Percentiles rank a stretch among this genome's conserved stretches.
phyloP scores from a whole-genome alignment of 208 protist genomes.

The Leishmania guyanensis region DNA sequence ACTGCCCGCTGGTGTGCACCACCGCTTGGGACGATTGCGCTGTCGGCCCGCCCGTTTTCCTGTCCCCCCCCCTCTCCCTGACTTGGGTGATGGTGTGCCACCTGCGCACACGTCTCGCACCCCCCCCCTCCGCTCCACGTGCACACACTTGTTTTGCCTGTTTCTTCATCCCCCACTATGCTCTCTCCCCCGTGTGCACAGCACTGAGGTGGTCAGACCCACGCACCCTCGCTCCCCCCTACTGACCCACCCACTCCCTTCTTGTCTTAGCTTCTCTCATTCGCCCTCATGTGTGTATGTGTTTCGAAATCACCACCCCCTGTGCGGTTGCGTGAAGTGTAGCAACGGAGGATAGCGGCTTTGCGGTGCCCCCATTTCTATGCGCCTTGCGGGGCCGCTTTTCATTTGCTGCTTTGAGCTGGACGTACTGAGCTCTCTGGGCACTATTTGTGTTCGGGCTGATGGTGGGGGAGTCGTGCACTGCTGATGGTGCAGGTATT shows the following conservation, averaged over 20 bases:
- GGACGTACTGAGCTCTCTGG: too few species aligned
- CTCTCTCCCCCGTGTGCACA: background rate
- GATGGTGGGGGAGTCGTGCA: too few species aligned
- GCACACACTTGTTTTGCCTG: background rate
- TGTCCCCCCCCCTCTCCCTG: background rate
- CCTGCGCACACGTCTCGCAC: background rate
- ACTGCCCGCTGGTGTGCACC: too few species aligned
- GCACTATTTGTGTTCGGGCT: too few species aligned
- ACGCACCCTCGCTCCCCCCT: background rate
- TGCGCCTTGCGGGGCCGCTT: background rate
- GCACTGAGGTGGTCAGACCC: background rate
- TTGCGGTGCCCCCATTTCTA: too few species aligned
- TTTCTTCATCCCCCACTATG: background rate
- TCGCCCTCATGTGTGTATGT: background rate
- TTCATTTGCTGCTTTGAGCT: too few species aligned
- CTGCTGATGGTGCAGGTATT: too few species aligned
- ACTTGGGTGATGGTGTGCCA: background rate
- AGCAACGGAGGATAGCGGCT: too few species aligned
- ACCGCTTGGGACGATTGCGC: too few species aligned
- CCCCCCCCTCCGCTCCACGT: background rate
- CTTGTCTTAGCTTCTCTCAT: too few species aligned
- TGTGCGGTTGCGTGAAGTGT: background rate
- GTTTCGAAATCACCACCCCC: background rate
- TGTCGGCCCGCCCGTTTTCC: too few species aligned
- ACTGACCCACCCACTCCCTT: background rate